Base-by-base conservation (phyloP, 768 basidiomycete genomes). In the Amanita brunnescens region DNA sequence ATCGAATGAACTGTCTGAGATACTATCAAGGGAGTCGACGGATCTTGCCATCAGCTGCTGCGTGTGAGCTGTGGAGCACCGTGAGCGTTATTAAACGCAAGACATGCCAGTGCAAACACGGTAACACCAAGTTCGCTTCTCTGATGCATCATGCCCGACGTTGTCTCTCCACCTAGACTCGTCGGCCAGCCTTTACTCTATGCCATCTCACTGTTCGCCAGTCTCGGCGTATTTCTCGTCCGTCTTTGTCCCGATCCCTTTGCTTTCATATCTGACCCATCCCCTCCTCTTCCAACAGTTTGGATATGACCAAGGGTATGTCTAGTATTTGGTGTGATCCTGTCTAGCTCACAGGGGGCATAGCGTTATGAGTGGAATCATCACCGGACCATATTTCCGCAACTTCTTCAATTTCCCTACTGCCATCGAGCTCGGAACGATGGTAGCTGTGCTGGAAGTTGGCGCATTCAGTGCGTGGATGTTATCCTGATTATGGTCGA, bases 361-460 rank as follows among this genome's bases (percentile, higher is more conserved):
- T 61, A 90, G 89, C 54, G 88, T 91, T 64, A 91, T 91, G 85
- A 86, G 84, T 56, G 92, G 92, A 24, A 83, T 96, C 57, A 94
- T 97, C 66, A 96, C 85, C 23, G 86, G 86, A 0, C 85, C 85
- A 18, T 77, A 90, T 65, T 91, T 91, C 67, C 79, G 74, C 57
- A 78, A 82, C 49, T 94, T 79, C 68, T 94, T 97, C 72, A 70
- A 87, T 54, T 76, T 82, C 16, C 93, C 91, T 14, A 76, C 77
- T 13, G 73, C 85, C 0, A 67, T 86, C 45, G 79, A 86, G 59
- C 66, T 92, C 20, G 93, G 91, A n/a, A 91, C 89, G 16, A 92
- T 97, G 87, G 92, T 96, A 35, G 90, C 93, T n/a, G 85, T 94
- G 5, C 71, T 95, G 30, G 92, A 97, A 67, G 77, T 97, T 32